These are phyloP conservation scores for Malassezia sp. DNA, from an alignment of 1,284 basidiomycete species.

Conservation along the genomic window DNA sequence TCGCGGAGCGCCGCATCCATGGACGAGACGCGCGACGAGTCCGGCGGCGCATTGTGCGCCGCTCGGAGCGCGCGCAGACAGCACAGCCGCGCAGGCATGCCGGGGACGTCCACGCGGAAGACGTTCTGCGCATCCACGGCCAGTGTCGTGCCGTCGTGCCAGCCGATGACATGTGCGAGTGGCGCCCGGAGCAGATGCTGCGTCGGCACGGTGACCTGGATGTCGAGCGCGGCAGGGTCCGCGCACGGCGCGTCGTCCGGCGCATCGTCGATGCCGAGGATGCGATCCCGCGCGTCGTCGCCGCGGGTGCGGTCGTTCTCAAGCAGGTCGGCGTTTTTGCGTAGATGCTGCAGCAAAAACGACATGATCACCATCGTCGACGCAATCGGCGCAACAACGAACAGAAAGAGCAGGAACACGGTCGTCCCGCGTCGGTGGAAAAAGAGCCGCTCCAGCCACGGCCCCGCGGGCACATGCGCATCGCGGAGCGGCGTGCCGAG, in stretches of 20 bases:
- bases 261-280: slow-evolving; percentile 1
- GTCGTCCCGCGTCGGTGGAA: slow-evolving; percentile 14
- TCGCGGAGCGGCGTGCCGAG: not conserved
- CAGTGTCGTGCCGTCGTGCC: slow-evolving; percentile 10
- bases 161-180: too few species aligned
- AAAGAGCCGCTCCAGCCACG: slow-evolving; percentile 16
- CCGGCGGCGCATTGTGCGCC: not conserved
- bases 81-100: too few species aligned
- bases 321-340: slow-evolving; percentile 80
- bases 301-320: slow-evolving; percentile 50
- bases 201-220: too few species aligned
- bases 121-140: slow-evolving; percentile 5
- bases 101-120: too few species aligned
- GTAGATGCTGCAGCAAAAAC: slow-evolving; percentile 68
- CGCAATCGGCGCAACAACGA: slow-evolving; percentile 68
- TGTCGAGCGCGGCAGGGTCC: too few species aligned
- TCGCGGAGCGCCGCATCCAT: slow-evolving; percentile 16
- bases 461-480: slow-evolving; percentile 3
- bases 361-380: slow-evolving; percentile 66
- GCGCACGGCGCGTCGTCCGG: too few species aligned
- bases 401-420: slow-evolving; percentile 11
- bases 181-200: too few species aligned
- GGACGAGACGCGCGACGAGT: not conserved
- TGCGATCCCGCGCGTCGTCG: slow-evolving; percentile 1
- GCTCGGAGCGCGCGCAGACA: not conserved